A percentile compares a stretch with the other conserved stretches of the same genome.
Evolutionary conservation across 768 basidiomycete genomes (phyloP).

Genomic region (Butyriboletus loyo): DNA sequence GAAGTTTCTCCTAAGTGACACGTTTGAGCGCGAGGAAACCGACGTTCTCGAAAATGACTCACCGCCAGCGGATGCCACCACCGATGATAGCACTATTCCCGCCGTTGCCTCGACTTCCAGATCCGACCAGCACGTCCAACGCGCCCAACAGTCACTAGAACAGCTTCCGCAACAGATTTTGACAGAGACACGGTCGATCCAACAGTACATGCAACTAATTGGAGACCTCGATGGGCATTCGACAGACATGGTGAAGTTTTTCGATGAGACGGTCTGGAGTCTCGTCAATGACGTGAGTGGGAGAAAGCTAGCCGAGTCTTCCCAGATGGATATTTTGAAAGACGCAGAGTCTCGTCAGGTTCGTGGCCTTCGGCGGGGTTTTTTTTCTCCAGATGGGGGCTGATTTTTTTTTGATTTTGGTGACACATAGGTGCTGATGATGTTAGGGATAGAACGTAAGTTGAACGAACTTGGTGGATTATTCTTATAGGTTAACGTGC

Average conservation of each 20-base stretch:
- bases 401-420: not conserved
- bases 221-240: slow-evolving; percentile 10
- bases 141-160: slow-evolving; percentile 34
- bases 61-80: not conserved
- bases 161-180: slow-evolving; percentile 39
- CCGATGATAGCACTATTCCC: not conserved
- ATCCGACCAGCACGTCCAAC: slow-evolving; percentile 5
- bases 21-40: not conserved
- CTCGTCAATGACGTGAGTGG: slow-evolving; percentile 42
- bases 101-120: slow-evolving; percentile 4
- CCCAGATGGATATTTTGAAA: slow-evolving; percentile 41
- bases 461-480: not conserved
- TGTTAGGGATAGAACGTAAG: slow-evolving; percentile 48
- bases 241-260: not conserved
- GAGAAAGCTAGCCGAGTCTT: slow-evolving; percentile 29
- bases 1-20: not conserved
- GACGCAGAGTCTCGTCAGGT: slow-evolving; percentile 45
- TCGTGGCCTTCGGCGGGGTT: slow-evolving; percentile 3
- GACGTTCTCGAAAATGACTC: not conserved
- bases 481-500: not conserved
- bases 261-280: slow-evolving; percentile 25
- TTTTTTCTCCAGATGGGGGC: not conserved
- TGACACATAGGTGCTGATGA: slow-evolving; percentile 36
- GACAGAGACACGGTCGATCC: slow-evolving; percentile 36
- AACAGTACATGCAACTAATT: slow-evolving; percentile 40